Base-by-base conservation (phyloP, 2,329 filamentous ascomycete genomes). In the Aspergillus melleus region DNA sequence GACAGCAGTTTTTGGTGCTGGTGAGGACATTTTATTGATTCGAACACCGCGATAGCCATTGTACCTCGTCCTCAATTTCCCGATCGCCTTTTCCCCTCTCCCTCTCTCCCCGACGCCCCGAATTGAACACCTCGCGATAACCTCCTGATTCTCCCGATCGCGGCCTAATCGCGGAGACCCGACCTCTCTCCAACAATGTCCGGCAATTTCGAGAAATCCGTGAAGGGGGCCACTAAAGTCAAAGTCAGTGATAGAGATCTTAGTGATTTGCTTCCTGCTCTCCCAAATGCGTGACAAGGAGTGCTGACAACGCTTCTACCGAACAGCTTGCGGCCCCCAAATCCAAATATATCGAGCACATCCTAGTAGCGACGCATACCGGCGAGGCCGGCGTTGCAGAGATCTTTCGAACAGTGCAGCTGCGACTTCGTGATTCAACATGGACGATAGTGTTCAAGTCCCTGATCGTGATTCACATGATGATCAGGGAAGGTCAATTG, bases 391-490 rank as follows among this genome's bases (percentile, higher is more conserved):
- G 94, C 67, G 92, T 99, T 61, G 94, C 89, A 61, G 95, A 99
- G 80, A 91, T 99, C 72, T 98, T 99, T 76, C 89, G 95, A 62
- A 91, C 92, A 47, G 82, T 99, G 57, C 92, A 96, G 74, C 87
- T 92, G 74, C 88, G 95, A 55, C 79, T 99, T 66, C 89, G 92
- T 74, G 95, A 99, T 76, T 94, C 94, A 67, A 96, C 95, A 83
- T 99, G 95, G 95, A 99, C 95, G n/a, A 92, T 98, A 59, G 94
- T 96, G 65, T 96, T 97, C 88, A 99, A 99, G 82, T 89, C 92
- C 69, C 83, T 99, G 67, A 96, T 98, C 70, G 95, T 96, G 52
- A 88, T 96, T 51, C 95, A 99, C 76, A 81, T 98, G 62, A 98
- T 99, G 95, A 95, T 99, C 74, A 87, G 95, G 67, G 95, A 99